Conservation (phyloP, 768 basidiomycete species). For the Arthromyces matolae region DNA sequence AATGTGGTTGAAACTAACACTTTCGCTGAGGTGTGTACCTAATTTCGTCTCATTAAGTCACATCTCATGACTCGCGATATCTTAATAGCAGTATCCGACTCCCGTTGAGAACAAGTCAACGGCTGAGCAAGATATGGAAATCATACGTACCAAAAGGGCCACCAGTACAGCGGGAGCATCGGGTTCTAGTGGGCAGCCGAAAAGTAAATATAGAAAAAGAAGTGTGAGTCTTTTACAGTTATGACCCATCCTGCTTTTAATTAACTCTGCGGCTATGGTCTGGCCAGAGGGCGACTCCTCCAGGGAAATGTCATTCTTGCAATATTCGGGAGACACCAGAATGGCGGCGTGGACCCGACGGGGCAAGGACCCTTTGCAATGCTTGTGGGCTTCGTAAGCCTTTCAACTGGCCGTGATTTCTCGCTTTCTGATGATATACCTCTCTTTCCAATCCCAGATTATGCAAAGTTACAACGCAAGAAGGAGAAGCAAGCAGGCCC, state of each 20-base stretch:
- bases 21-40: slow-evolving; percentile 31
- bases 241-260: slow-evolving; percentile 1
- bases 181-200: slow-evolving; percentile 51
- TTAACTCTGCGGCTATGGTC: slow-evolving; percentile 28
- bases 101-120: slow-evolving; percentile 41
- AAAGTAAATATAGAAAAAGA: slow-evolving; percentile 81
- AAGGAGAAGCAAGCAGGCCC: slow-evolving; percentile 58
- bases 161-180: slow-evolving; percentile 57
- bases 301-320: slow-evolving; percentile 85
- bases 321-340: slow-evolving; percentile 88
- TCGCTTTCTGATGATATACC: not conserved
- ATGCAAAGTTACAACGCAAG: slow-evolving; percentile 80
- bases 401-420: not conserved
- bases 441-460: slow-evolving; percentile 50
- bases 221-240: slow-evolving; percentile 55
- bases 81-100: slow-evolving; percentile 25
- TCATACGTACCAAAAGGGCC: slow-evolving; percentile 79
- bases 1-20: slow-evolving; percentile 20
- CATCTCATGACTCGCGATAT: not conserved
- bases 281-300: slow-evolving; percentile 74
- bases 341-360: slow-evolving; percentile 82
- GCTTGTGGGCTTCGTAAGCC: slow-evolving; percentile 81
- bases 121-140: slow-evolving; percentile 82
- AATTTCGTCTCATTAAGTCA: not conserved
- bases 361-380: slow-evolving; percentile 80